Evolutionary conservation across 495 filamentous ascomycete genomes (phyloP), one percentile per base, ranked within the genome.

Genomic region (Poronia punctata): DNA sequence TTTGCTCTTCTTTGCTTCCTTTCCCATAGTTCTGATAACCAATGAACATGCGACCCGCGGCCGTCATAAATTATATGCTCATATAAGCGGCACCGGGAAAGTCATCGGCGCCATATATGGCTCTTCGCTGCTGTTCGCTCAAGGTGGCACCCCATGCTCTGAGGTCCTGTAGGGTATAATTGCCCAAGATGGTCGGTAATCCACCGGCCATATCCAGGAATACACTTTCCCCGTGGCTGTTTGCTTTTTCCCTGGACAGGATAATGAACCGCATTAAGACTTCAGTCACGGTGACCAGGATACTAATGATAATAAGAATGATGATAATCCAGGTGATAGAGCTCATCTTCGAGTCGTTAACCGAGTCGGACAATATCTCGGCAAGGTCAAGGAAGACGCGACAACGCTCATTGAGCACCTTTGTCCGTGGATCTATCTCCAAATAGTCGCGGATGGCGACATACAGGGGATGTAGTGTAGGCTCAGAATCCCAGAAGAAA

Each of bases 401-500:
- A 54, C 93, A 99, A 31, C 93, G 85, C 60, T 95, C 90, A 59
- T 99, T 99, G 25, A 99, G 78, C 5, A 95, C 88, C 56, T 92
- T 82, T 46, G 94, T 92, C 17, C 92, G 86, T 1, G 82, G 84
- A 52, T 90, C 87, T 65, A 99, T 97, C 55, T 99, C 92, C 31
- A 99, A 80, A 59, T 99, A 99, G 55, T 97, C 93, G 50, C 92
- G 84, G 20, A 97, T 88, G 35, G 90, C 92, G 40, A 78, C 78
- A 62, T 99, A 99, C 28, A 99, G 80, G 0, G 92, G 92, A 56
- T 95, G 87, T 0, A 99, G 75, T 2, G 86, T 95, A 24, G 92
- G 92, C 56, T 99, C 92, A 21, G 82, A 83, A 53, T 95, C 88
- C 92, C 92, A 99, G 74, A 99, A 97, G 71, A 99, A 97, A 60